Conservation (phyloP, 2,329 filamentous ascomycete genomes). For the Beauveria rudraprayagi region DNA sequence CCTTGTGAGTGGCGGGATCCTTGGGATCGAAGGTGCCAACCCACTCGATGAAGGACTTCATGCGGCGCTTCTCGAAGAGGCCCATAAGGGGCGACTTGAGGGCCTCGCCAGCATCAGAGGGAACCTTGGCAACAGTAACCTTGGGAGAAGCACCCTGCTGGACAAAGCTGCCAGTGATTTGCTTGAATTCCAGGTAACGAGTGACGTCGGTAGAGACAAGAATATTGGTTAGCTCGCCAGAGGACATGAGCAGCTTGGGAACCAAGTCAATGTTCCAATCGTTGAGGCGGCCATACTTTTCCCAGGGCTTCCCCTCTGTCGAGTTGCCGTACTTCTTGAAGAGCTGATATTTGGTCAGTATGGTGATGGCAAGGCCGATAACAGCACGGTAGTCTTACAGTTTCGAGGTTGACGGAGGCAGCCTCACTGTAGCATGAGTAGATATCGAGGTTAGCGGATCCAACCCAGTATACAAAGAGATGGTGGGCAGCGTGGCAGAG, state of each 20-base stretch:
- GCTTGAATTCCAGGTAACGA: constrained; percentile 84
- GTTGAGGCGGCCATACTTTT: constrained; percentile 91
- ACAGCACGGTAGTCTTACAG: constrained; percentile 43
- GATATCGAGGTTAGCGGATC: constrained; percentile 9
- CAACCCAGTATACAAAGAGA: background rate
- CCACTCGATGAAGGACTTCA: constrained; percentile 96
- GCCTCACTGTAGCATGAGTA: constrained; percentile 55
- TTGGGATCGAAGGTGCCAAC: constrained; percentile 77
- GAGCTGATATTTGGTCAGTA: constrained; percentile 47
- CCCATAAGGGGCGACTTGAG: constrained; percentile 92
- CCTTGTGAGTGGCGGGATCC: constrained; percentile 81
- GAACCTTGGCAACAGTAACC: constrained; percentile 93
- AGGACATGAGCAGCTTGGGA: constrained; percentile 97
- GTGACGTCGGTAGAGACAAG: constrained; percentile 92
- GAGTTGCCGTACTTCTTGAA: constrained; percentile 93
- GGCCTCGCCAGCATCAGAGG: constrained; percentile 84
- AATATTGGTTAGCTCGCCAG: constrained; percentile 96
- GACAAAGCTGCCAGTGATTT: constrained; percentile 92
- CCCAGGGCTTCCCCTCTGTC: constrained; percentile 84
- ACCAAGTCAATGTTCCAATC: constrained; percentile 99
- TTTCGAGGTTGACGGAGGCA: constrained; percentile 92
- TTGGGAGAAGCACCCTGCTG: constrained; percentile 78
- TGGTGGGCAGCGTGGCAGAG: background rate
- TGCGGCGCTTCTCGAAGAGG: constrained; percentile 92
- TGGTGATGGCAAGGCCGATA: background rate